phyloP scores from a whole-genome alignment of 2,329 filamentous ascomycete genomes.

The Apiospora malaysiana region DNA sequence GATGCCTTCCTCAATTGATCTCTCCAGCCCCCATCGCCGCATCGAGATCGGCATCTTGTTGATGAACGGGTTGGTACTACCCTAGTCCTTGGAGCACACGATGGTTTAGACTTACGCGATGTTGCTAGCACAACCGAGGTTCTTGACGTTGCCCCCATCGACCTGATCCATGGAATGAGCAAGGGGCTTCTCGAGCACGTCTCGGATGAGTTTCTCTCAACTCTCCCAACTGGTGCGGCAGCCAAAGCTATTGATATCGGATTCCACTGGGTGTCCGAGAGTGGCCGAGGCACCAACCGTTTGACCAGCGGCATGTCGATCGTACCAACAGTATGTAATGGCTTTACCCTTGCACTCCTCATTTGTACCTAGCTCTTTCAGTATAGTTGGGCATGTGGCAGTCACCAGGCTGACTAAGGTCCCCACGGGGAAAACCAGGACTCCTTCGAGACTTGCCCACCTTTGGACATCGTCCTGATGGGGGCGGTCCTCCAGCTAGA shows the following conservation, averaged over 20 bases:
- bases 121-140: constrained; percentile 39
- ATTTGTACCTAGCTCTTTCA: not conserved
- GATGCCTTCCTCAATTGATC: constrained; percentile 28
- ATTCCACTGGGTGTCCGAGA: constrained; percentile 44
- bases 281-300: constrained; percentile 25
- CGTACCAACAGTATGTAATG: constrained; percentile 36
- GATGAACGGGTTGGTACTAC: constrained; percentile 32
- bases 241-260: constrained; percentile 36
- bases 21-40: constrained; percentile 33
- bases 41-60: constrained; percentile 40
- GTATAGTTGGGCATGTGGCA: not conserved
- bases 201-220: constrained; percentile 28
- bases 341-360: not conserved
- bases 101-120: not conserved
- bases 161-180: constrained; percentile 34
- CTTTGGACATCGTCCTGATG: constrained; percentile 48
- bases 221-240: too few relatives aligned
- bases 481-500: constrained; percentile 39
- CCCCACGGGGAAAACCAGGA: constrained; percentile 35
- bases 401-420: not conserved
- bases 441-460: constrained; percentile 46
- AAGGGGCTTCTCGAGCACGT: constrained; percentile 29
- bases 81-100: not conserved
- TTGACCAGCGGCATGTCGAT: constrained; percentile 38
- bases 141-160: constrained; percentile 43